Evolutionary conservation across 768 basidiomycete species (phyloP).

Genomic region (Leucosporidium creatinivorum): DNA sequence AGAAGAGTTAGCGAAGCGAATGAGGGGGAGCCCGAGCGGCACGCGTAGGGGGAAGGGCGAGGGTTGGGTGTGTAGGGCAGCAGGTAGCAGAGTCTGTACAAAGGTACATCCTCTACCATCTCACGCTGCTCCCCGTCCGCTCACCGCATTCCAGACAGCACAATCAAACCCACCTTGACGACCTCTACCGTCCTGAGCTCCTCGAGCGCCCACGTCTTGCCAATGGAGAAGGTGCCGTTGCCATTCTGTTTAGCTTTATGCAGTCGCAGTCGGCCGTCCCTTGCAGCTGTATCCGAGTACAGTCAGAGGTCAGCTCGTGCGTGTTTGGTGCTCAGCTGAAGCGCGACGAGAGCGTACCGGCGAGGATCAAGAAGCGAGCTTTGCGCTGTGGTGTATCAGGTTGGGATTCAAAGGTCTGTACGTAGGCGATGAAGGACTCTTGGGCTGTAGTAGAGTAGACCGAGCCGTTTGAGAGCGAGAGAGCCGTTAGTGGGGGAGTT

Average conservation of each 20-base stretch:
- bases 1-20: too few species aligned
- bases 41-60: neutral
- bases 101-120: too few species aligned
- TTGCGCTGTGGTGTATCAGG: slow-evolving; percentile 14
- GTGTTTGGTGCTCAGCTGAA: neutral
- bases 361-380: slow-evolving; percentile 30
- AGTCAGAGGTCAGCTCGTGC: neutral
- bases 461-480: neutral
- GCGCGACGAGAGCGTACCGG: slow-evolving; percentile 10
- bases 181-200: slow-evolving; percentile 78
- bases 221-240: slow-evolving; percentile 90
- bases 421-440: slow-evolving; percentile 23
- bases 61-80: neutral
- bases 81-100: neutral
- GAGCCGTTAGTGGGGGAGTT: neutral
- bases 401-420: slow-evolving; percentile 23
- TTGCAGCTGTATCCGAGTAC: slow-evolving; percentile 50
- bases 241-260: slow-evolving; percentile 97
- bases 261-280: slow-evolving; percentile 58
- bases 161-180: slow-evolving; percentile 49
- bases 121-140: too few species aligned
- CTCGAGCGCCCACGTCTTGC: slow-evolving; percentile 85
- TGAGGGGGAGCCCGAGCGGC: too few species aligned
- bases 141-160: neutral
- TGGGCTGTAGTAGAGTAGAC: slow-evolving; percentile 8